Percentiles rank a stretch among this genome's conserved stretches.
phyloP scores from a whole-genome alignment of 495 filamentous ascomycete species.

The Aspergillus diversus region DNA sequence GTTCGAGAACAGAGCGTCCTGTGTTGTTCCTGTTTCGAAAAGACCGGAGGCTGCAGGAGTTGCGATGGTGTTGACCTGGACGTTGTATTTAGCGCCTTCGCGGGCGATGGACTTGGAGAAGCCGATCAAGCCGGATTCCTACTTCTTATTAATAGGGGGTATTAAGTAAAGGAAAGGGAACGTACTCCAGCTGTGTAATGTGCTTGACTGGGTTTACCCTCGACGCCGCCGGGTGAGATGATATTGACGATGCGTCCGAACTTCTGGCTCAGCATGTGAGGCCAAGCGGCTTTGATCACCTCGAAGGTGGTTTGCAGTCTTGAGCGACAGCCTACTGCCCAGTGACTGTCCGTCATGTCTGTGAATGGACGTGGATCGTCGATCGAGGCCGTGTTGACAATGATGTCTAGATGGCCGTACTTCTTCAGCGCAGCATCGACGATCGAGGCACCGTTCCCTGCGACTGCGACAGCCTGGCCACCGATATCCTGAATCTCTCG shows the following conservation, averaged over 20 bases:
- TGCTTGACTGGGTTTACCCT: slow-evolving; percentile 97
- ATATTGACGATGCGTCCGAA: slow-evolving; percentile 97
- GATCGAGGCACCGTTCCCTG: slow-evolving; percentile 86
- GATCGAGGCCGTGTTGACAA: slow-evolving; percentile 97
- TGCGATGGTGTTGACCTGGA: slow-evolving; percentile 96
- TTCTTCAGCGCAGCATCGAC: slow-evolving; percentile 90
- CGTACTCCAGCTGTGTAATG: slow-evolving; percentile 90
- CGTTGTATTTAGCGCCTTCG: slow-evolving; percentile 97
- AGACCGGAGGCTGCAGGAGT: slow-evolving; percentile 96
- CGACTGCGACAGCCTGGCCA: slow-evolving; percentile 88
- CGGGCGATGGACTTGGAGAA: slow-evolving; percentile 90
- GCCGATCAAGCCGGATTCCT: slow-evolving; percentile 94
- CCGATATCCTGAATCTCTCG: slow-evolving; percentile 86
- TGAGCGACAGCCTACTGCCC: slow-evolving; percentile 88
- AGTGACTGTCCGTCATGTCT: slow-evolving; percentile 94
- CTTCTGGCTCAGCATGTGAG: slow-evolving; percentile 96
- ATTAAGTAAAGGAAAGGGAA: slow-evolving; percentile 7
- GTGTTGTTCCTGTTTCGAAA: slow-evolving; percentile 93
- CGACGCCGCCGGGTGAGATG: slow-evolving; percentile 93
- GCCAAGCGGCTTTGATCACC: slow-evolving; percentile 96
- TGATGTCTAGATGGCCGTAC: slow-evolving; percentile 88
- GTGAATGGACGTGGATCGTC: slow-evolving; percentile 95
- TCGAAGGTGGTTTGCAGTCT: slow-evolving; percentile 95
- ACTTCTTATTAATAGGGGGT: too few relatives aligned
- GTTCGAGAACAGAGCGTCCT: slow-evolving; percentile 98